Evolutionary conservation across 2,329 filamentous ascomycete genomes (phyloP), one percentile per base, ranked within the genome.

Genomic region (Alternaria gaisen): DNA sequence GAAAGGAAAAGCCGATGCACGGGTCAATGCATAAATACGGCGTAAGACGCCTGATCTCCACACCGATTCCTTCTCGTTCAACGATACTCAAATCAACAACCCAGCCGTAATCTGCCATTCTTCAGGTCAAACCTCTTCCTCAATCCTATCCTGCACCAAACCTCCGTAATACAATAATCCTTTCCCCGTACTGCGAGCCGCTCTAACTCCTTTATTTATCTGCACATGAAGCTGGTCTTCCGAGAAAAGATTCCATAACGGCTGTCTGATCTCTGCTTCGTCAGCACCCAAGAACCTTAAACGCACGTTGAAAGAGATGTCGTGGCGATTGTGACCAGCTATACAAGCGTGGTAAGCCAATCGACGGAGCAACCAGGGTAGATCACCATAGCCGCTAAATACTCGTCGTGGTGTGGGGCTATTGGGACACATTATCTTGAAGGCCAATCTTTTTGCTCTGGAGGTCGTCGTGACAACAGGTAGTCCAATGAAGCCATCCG

Each of bases 81-180:
- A 4, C 5, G 30, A 34, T 34, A 34, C 30, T 32, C 3, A 11
- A 12, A 4, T 32, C 11, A 11, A 11, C 30, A n/a, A 11, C 30
- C 30, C 11, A 32, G 30, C 30, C 4, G 4, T 18, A 41, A 40
- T 8, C 3, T 34, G 32, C 32, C 32, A 16, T 6, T 36, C 7
- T 41, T 1, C 12, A 42, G 6, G 20, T 42, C 20, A 42, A 9
- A 42, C 0, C 20, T 42, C 40, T 16, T 42, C 20, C 1, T 42
- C 3, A 2, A 24, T 16, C 1, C 20, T 2, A 12, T 42, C 12
- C 3, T 24, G 12, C 20, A 16, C n/a, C 11, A 52, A 4, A 10
- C 56, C 56, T 11, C 42, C 50, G 46, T 42, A 58, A 30, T 41
- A 41, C 9, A 58, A 9, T 16, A 55, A 5, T 14, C 32, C 24